phyloP scores from a whole-genome alignment of 495 filamentous ascomycete genomes.

The Penicillium herquei region DNA sequence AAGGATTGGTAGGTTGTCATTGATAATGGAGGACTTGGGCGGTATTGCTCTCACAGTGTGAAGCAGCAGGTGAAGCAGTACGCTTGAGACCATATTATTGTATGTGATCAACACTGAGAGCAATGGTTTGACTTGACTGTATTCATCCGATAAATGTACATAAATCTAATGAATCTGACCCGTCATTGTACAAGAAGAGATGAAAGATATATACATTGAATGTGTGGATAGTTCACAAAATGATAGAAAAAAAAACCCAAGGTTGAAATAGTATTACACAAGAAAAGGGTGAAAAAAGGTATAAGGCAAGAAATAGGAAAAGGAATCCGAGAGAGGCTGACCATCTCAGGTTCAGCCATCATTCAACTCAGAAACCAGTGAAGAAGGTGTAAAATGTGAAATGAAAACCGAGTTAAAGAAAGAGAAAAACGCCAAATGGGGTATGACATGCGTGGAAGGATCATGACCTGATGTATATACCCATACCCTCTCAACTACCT shows the following conservation, averaged over 20 bases:
- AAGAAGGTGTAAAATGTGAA: neutral
- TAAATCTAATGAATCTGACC: too few species aligned
- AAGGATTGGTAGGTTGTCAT: too few species aligned
- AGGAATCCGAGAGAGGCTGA: neutral
- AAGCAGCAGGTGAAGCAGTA: too few species aligned
- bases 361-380: neutral
- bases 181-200: too few species aligned
- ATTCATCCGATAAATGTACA: too few species aligned
- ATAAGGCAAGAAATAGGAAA: neutral
- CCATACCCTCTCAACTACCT: constrained; percentile 12
- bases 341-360: neutral
- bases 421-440: constrained; percentile 21
- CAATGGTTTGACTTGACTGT: too few species aligned
- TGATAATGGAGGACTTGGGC: too few species aligned
- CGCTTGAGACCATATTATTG: too few species aligned
- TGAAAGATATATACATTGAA: neutral
- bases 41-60: too few species aligned
- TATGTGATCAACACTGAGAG: too few species aligned
- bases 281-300: neutral
- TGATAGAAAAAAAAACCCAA: neutral
- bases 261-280: neutral
- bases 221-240: neutral
- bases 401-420: neutral
- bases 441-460: constrained; percentile 30
- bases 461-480: constrained; percentile 24